Evolutionary conservation across 2,329 filamentous ascomycete genomes (phyloP).

Genomic region (Scopulariopsis brevicaulis): DNA sequence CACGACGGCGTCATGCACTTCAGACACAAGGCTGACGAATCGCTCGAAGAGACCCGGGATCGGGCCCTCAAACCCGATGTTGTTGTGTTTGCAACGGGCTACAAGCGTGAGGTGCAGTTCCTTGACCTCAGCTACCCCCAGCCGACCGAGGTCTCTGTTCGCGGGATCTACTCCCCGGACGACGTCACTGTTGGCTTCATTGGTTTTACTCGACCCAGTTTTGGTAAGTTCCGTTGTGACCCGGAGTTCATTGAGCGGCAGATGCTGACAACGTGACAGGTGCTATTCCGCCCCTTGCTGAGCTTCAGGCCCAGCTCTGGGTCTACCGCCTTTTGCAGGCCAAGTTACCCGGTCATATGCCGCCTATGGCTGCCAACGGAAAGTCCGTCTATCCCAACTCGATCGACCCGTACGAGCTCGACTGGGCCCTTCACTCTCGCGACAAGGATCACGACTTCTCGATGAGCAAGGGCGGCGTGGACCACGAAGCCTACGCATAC

Average conservation of each 20-base stretch:
- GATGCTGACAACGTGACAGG: constrained; percentile 11
- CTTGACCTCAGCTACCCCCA: constrained; percentile 25
- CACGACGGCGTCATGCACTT: constrained; percentile 24
- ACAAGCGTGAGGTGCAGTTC: constrained; percentile 27
- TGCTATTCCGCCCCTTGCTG: constrained; percentile 35
- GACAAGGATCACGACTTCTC: constrained; percentile 19
- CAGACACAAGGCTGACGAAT: neutral
- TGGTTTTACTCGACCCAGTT: constrained; percentile 32
- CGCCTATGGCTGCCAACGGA: neutral
- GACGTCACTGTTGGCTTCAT: constrained; percentile 30
- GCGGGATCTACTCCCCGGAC: constrained; percentile 34
- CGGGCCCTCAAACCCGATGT: constrained; percentile 26
- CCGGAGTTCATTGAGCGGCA: neutral
- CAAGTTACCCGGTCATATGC: neutral
- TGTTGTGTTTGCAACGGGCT: constrained; percentile 34
- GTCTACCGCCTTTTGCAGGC: constrained; percentile 24
- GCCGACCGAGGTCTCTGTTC: constrained; percentile 35
- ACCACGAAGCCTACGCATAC: constrained; percentile 37
- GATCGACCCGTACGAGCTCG: constrained; percentile 21
- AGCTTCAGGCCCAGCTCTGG: constrained; percentile 37
- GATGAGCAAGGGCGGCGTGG: constrained; percentile 25
- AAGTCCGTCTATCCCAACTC: constrained; percentile 9
- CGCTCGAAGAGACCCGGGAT: constrained; percentile 14
- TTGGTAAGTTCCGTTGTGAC: constrained; percentile 17
- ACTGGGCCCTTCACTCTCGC: constrained; percentile 25